Evolutionary conservation across 345 rosid species (phyloP).

Genomic region (Psidium friedrichsthalianum): DNA sequence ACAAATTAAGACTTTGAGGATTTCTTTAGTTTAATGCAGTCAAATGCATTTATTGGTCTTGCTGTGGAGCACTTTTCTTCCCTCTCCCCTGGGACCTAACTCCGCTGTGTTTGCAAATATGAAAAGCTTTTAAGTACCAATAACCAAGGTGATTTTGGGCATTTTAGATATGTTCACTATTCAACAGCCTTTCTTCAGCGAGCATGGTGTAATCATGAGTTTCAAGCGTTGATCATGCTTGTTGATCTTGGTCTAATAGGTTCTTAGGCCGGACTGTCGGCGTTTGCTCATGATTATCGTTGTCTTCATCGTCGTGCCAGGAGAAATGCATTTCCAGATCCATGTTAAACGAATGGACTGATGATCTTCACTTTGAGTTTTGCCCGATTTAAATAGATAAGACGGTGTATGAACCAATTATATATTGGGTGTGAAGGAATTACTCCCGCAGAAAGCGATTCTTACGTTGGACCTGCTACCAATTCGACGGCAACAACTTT

Average conservation of each 20-base stretch:
- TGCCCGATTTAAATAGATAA: background rate
- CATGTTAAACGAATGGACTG: background rate
- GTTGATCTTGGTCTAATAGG: background rate
- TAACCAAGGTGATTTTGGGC: background rate
- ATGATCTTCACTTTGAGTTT: background rate
- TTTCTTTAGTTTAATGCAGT: background rate
- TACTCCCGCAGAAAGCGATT: background rate
- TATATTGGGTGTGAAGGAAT: background rate
- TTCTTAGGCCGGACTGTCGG: background rate
- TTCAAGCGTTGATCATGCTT: background rate
- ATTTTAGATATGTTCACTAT: background rate
- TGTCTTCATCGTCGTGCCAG: background rate
- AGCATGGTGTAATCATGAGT: background rate
- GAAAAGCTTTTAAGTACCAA: background rate
- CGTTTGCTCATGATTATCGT: background rate
- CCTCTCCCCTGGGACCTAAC: background rate
- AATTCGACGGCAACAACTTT: background rate
- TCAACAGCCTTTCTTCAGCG: background rate
- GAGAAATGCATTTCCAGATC: background rate
- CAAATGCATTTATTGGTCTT: background rate
- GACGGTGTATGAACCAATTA: background rate
- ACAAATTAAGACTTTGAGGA: background rate
- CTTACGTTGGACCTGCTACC: background rate
- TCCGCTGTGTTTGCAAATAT: background rate
- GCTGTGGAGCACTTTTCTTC: background rate